Evolutionary conservation across 2,329 filamentous ascomycete species (phyloP).

Genomic region (Coniochaeta prunicola): DNA sequence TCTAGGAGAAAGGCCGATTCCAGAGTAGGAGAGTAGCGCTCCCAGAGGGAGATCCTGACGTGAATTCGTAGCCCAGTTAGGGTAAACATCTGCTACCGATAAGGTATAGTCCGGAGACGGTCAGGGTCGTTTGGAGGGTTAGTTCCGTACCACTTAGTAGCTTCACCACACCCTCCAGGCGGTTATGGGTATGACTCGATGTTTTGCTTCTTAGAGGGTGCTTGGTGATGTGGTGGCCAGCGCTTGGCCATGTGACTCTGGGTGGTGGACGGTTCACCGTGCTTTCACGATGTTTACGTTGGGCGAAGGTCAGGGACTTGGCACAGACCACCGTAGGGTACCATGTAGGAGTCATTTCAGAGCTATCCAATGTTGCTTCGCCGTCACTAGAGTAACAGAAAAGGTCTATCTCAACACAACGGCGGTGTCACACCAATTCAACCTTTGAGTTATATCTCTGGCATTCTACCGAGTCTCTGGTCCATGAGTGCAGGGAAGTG

Average conservation of each 20-base stretch:
- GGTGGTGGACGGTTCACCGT: neutral
- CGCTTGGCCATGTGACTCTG: neutral
- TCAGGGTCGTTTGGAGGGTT: neutral
- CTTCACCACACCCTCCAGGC: neutral
- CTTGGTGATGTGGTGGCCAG: neutral
- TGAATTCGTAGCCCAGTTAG: neutral
- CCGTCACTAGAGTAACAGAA: too few relatives aligned
- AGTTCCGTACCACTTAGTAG: neutral
- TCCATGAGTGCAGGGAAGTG: too few relatives aligned
- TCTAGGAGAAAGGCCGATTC: neutral
- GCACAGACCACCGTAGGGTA: neutral
- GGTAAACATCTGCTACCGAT: neutral
- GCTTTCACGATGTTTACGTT: neutral
- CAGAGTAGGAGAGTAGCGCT: neutral
- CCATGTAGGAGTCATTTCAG: too few relatives aligned
- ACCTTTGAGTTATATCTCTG: too few relatives aligned
- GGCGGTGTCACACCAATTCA: too few relatives aligned
- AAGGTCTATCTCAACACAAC: too few relatives aligned
- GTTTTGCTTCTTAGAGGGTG: neutral
- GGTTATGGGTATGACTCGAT: neutral
- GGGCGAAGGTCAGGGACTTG: neutral
- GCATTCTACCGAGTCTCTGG: too few relatives aligned
- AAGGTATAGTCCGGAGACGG: neutral
- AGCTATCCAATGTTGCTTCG: too few relatives aligned
- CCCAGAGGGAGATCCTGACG: neutral